Percentiles rank a stretch among this genome's conserved stretches.
Evolutionary conservation across 345 rosid species (phyloP).

Genomic region (Arabidopsis thaliana): TAIR10.1 NC_003075.7:17433501-17434000

Average conservation of each 20-base stretch:
- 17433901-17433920: not conserved
- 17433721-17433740: not conserved
- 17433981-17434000: constrained; percentile 74
- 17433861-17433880: constrained; percentile 72
- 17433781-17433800: not conserved
- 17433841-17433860: not conserved
- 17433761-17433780: not conserved
- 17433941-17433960: not conserved
- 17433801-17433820: constrained; percentile 8
- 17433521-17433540: not conserved
- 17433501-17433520: constrained; percentile 4
- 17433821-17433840: constrained; percentile 5
- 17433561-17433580: constrained; percentile 2
- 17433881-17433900: constrained; percentile 62
- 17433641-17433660: not conserved
- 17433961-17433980: constrained; percentile 18
- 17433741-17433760: not conserved
- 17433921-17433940: not conserved
- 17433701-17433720: not conserved
- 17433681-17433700: not conserved
- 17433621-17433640: not conserved
- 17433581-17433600: not conserved
- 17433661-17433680: not conserved
- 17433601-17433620: constrained; percentile 20
- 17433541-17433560: not conserved